Conservation (phyloP, 2,329 filamentous ascomycete species). For the Ophiostoma angusticollis region DNA sequence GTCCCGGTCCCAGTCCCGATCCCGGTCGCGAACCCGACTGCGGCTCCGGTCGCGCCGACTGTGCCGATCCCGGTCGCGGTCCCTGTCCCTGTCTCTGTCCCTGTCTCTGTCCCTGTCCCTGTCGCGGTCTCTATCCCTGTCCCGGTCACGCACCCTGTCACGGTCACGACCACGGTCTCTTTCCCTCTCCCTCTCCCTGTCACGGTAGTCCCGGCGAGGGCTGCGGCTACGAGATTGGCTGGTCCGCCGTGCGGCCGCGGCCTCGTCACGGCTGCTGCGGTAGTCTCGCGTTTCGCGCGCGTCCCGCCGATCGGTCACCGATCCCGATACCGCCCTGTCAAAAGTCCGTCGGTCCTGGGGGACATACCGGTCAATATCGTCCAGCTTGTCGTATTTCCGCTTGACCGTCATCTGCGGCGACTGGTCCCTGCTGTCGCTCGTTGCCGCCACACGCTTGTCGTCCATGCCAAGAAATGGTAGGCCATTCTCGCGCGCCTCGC, state of each 20-base stretch:
- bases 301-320: slow-evolving; percentile 8
- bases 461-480: slow-evolving; percentile 45
- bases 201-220: slow-evolving; percentile 15
- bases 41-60: slow-evolving; percentile 22
- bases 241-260: neutral
- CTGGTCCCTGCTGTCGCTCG: slow-evolving; percentile 22
- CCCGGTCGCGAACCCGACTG: slow-evolving; percentile 16
- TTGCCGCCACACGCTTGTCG: slow-evolving; percentile 25
- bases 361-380: slow-evolving; percentile 36
- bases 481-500: slow-evolving; percentile 47
- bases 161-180: slow-evolving; percentile 12
- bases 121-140: slow-evolving; percentile 12
- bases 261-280: slow-evolving; percentile 11
- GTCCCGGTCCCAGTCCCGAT: slow-evolving; percentile 16
- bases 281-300: slow-evolving; percentile 12
- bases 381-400: slow-evolving; percentile 24
- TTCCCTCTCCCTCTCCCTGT: slow-evolving; percentile 19
- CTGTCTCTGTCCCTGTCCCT: slow-evolving; percentile 8
- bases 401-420: slow-evolving; percentile 32
- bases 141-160: slow-evolving; percentile 9
- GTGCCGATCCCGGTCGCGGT: slow-evolving; percentile 22
- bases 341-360: slow-evolving; percentile 27
- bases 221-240: slow-evolving; percentile 8
- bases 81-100: slow-evolving; percentile 18
- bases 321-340: slow-evolving; percentile 19